Conservation (phyloP, 169 alveolate genomes). For the Plasmodium falciparum region DNA sequence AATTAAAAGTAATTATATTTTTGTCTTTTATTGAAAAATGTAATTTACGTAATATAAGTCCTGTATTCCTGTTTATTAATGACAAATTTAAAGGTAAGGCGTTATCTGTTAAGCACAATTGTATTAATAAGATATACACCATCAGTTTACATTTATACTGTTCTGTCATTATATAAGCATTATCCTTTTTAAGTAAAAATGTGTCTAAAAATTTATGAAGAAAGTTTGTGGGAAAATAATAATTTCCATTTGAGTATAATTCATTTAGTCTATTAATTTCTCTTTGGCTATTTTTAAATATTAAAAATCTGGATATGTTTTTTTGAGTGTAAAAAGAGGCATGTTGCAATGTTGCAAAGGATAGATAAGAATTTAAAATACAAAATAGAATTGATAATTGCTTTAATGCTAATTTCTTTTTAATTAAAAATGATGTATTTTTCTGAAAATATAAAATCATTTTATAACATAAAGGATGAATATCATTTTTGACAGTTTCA, state of each 20-base stretch:
- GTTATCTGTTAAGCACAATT: slow-evolving; percentile 56
- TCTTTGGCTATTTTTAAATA: slow-evolving; percentile 24
- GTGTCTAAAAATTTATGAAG: slow-evolving; percentile 25
- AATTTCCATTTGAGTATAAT: not conserved
- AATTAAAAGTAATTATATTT: slow-evolving; percentile 24
- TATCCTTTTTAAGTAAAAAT: slow-evolving; percentile 39
- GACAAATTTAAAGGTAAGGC: slow-evolving; percentile 27
- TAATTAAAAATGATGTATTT: slow-evolving; percentile 6
- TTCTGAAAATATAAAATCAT: slow-evolving; percentile 20
- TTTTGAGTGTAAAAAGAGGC: slow-evolving; percentile 5
- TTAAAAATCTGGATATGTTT: slow-evolving; percentile 23
- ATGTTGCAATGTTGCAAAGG: slow-evolving; percentile 25
- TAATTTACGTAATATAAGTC: slow-evolving; percentile 14
- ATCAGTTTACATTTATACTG: slow-evolving; percentile 36
- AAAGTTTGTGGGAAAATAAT: slow-evolving; percentile 38
- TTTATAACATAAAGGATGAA: slow-evolving; percentile 67
- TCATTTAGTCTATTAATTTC: slow-evolving; percentile 12
- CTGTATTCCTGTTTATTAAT: slow-evolving; percentile 22
- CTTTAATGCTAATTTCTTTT: slow-evolving; percentile 16
- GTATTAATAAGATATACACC: slow-evolving; percentile 42
- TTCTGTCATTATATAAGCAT: slow-evolving; percentile 31
- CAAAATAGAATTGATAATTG: slow-evolving; percentile 36
- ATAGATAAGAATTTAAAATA: slow-evolving; percentile 60
- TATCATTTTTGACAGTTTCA: slow-evolving; percentile 27
- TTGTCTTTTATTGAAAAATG: slow-evolving; percentile 29